Conservation (phyloP, 1,284 basidiomycete genomes). For the Marasmius sp. region DNA sequence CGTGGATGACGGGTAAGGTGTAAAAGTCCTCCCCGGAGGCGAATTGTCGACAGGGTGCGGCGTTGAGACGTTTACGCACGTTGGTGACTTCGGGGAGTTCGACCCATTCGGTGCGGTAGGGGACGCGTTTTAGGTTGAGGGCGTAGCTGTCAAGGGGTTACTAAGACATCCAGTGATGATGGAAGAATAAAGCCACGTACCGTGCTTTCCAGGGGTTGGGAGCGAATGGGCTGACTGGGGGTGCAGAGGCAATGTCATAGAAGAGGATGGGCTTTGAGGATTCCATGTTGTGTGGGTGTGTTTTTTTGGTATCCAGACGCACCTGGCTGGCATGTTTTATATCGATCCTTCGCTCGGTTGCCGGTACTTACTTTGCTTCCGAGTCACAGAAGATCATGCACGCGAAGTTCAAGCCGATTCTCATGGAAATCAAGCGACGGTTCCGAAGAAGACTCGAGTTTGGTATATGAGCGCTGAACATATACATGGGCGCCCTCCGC, state of each 20-base stretch:
- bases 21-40: constrained; percentile 16
- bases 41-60: constrained; percentile 1
- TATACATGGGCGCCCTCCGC: too few relatives aligned
- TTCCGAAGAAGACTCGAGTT: too few relatives aligned
- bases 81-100: constrained; percentile 18
- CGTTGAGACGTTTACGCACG: constrained; percentile 11
- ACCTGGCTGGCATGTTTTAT: not conserved
- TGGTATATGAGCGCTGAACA: too few relatives aligned
- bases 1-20: constrained; percentile 24
- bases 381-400: constrained; percentile 28
- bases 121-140: constrained; percentile 18
- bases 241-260: not conserved
- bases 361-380: not conserved
- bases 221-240: not conserved
- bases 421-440: too few relatives aligned
- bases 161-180: not conserved
- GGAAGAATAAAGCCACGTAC: not conserved
- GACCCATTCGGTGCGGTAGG: constrained; percentile 19
- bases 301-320: not conserved
- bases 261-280: not conserved
- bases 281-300: not conserved
- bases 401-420: too few relatives aligned
- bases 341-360: not conserved
- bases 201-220: not conserved
- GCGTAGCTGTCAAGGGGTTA: constrained; percentile 2